Evolutionary conservation across 129 eudicot genomes (phyloP), one percentile per base, ranked within the genome.

Genomic region (Arctium minus): DNA sequence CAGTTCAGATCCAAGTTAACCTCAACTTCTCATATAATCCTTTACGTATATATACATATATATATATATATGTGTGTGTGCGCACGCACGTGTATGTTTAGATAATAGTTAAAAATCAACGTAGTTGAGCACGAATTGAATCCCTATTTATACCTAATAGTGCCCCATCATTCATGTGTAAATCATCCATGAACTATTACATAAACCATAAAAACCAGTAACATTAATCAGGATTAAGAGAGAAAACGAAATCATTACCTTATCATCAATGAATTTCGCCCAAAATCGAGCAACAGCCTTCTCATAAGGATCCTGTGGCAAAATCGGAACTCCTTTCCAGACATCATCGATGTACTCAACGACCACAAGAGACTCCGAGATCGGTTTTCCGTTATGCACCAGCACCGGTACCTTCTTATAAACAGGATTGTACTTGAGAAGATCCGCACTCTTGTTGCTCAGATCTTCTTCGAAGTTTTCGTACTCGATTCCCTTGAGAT

Each of bases 321-420:
- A 53, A 75, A 85, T 80, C 8, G 88, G 64, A 75, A 60, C 50
- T 0, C 78, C 82, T 75, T 80, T 36, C 81, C 84, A 85, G 8
- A 33, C 74, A 30, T 85, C 79, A 37, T 85, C 85, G 10, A 85
- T 75, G 78, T 85, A 85, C 53, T 85, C 88, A 11, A 85, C 40
- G 74, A 85, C 82, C 42, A 78, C 74, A 15, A 36, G 65, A 1
- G 89, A 86, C 11, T 86, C 89, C 10, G 68, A 15, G 31, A 83
- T 53, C 15, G 87, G 78, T 2, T 82, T 79, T 13, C 85, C 81
- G 8, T 83, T 71, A 31, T 74, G 81, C 0, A 86, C 36, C 46
- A 86, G 62, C 48, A 86, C 77, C 7, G 84, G 89, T 0, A 86
- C 81, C 70, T 77, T 74, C 74, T 87, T 79, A 18, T 83, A 83